These are phyloP conservation scores for Diaporthe citri DNA, from an alignment of 2,329 filamentous ascomycete genomes.

Conservation along the genomic window DNA sequence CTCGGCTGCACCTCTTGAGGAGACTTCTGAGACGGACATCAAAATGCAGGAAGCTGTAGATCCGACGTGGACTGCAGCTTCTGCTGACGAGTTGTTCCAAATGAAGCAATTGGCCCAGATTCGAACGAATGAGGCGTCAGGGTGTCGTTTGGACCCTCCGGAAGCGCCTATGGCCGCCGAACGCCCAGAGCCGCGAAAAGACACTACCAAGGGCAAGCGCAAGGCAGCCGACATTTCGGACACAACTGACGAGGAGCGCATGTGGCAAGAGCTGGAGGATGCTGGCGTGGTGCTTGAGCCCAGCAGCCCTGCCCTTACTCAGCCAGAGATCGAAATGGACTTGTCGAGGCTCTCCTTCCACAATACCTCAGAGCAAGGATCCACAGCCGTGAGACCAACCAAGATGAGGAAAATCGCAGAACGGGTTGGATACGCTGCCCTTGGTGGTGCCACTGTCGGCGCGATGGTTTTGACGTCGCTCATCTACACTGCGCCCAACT, in stretches of 20 bases:
- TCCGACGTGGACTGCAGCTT: slow-evolving; percentile 14
- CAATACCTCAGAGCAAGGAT: neutral
- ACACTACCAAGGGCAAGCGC: slow-evolving; percentile 22
- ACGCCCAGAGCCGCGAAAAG: neutral
- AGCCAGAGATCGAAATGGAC: slow-evolving; percentile 20
- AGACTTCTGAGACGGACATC: slow-evolving; percentile 16
- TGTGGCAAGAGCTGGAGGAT: slow-evolving; percentile 24
- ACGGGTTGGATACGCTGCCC: slow-evolving; percentile 52
- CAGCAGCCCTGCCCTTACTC: neutral
- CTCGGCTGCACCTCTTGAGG: slow-evolving; percentile 10
- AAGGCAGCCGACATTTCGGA: slow-evolving; percentile 38
- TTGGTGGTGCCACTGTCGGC: slow-evolving; percentile 52
- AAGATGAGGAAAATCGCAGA: slow-evolving; percentile 50
- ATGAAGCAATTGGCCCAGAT: slow-evolving; percentile 3
- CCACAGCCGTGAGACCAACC: slow-evolving; percentile 40
- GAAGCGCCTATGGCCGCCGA: neutral
- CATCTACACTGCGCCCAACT: slow-evolving; percentile 54
- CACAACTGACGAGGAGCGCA: slow-evolving; percentile 11
- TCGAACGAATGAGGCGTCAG: neutral
- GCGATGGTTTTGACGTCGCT: slow-evolving; percentile 53
- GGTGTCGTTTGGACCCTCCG: neutral
- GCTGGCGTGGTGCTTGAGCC: neutral
- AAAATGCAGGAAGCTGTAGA: neutral
- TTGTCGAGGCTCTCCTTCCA: slow-evolving; percentile 36
- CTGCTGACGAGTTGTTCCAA: slow-evolving; percentile 31